Percentiles rank a stretch among this genome's conserved stretches.
phyloP scores from a whole-genome alignment of 345 rosid genomes.

The Turnera subulata region DNA sequence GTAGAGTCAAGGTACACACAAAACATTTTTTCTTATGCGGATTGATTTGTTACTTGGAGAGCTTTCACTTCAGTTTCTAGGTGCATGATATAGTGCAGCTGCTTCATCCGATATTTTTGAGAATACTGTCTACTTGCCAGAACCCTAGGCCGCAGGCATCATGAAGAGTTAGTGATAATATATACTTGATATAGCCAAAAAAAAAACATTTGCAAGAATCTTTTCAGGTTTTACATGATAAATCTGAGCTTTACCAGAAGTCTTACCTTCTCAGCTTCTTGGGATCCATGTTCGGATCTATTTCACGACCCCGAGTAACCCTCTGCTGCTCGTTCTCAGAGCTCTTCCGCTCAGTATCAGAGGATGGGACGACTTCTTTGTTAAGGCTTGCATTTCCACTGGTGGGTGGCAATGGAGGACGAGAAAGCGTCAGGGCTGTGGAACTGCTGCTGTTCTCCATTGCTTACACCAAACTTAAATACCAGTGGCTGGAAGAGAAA shows the following conservation, averaged over 20 bases:
- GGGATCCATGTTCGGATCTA: slow-evolving; percentile 3
- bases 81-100: slow-evolving; percentile 14
- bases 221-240: too few species aligned
- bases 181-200: too few species aligned
- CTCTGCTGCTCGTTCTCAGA: too few species aligned
- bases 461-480: too few species aligned
- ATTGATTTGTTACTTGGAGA: slow-evolving; percentile 4
- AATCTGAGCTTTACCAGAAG: not conserved
- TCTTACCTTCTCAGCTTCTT: slow-evolving; percentile 7
- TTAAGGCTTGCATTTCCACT: too few species aligned
- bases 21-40: too few species aligned
- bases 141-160: not conserved
- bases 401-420: too few species aligned
- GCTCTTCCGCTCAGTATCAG: too few species aligned
- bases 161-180: not conserved
- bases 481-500: too few species aligned
- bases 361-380: too few species aligned
- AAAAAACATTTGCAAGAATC: not conserved
- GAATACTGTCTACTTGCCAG: slow-evolving; percentile 23
- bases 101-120: slow-evolving; percentile 19
- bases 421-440: too few species aligned
- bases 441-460: too few species aligned
- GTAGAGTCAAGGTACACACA: not conserved
- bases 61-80: slow-evolving; percentile 20
- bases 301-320: not conserved